These are phyloP conservation scores for Lactarius sp. DNA, from an alignment of 768 basidiomycete species.

Conservation along the genomic window DNA sequence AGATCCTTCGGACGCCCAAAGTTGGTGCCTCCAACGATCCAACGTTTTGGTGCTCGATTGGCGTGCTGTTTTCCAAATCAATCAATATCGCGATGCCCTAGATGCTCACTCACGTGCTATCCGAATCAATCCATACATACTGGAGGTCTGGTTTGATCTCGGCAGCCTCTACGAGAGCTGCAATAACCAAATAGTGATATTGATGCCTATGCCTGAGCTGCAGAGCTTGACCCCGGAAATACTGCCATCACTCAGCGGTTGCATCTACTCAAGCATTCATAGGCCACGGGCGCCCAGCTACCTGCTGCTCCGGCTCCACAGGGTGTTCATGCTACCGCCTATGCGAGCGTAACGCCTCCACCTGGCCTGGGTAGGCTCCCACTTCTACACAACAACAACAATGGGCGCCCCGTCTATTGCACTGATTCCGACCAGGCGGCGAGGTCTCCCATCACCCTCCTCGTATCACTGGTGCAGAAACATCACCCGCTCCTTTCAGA, in stretches of 20 bases:
- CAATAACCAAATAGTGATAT: conserved; percentile 98
- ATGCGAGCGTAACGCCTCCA: conserved; percentile 71
- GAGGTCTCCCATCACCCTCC: conserved; percentile 54
- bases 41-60: conserved; percentile 99
- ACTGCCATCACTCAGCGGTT: conserved; percentile 76
- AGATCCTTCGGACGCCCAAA: conserved; percentile 96
- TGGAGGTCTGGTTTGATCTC: conserved; percentile 98
- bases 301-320: conserved; percentile 90
- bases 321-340: conserved; percentile 94
- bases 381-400: conserved; percentile 49
- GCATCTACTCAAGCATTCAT: conserved; percentile 71
- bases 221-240: conserved; percentile 88
- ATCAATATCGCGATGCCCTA: too few species aligned
- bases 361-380: conserved; percentile 62
- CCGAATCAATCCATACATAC: conserved; percentile 98
- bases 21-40: conserved; percentile 99
- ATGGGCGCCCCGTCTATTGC: conserved; percentile 47
- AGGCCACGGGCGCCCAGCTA: conserved; percentile 67
- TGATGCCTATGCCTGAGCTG: conserved; percentile 93
- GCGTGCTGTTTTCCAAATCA: too few species aligned
- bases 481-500: too few species aligned
- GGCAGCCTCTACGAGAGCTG: conserved; percentile 99
- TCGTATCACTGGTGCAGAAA: conserved; percentile 43
- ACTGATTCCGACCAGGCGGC: conserved; percentile 53
- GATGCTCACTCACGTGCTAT: conserved; percentile 98